Evolutionary conservation across 2,329 filamentous ascomycete genomes (phyloP), one percentile per base, ranked within the genome.

Genomic region (Aspergillus unguis): DNA sequence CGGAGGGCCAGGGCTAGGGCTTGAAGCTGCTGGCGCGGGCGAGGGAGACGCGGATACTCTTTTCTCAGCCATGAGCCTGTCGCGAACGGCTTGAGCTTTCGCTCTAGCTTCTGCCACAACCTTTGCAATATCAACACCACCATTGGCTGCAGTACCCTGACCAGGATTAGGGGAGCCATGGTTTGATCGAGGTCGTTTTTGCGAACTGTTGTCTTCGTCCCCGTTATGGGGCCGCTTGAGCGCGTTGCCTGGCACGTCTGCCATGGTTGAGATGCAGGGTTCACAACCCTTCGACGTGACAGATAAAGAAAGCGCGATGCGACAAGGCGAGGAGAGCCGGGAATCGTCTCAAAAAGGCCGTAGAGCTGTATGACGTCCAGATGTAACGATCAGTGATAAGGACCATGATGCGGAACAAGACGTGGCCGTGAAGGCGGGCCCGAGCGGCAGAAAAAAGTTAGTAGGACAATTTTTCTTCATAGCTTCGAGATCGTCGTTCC

Each of bases 221-320:
- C 75, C 73, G 45, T 75, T 71, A 64, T 76, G 74, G 70, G 74
- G 73, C 59, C 77, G 70, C 68, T 79, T 79, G 62, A 79, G 69
- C 60, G 69, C 60, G 58, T 70, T 75, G 56, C 66, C 65, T 46
- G 72, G 68, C 54, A 65, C 53, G 59, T 77, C 74, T 52, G 74
- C 70, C 75, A 77, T 78, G 51, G 54, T 49, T 28, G 53, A 44
- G 29, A 44, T 35, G 11, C 40, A 45, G 33, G 32, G 38, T 37
- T 35, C 46, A 44, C 40, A 44, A 59, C 50, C 53, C 57, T 56
- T 54, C 57, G 28, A 40, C 48, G 41, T 46, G 28, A 29, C 51
- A 37, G 35, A 36, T 44, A 35, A 28, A 44, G 29, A 6, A 44
- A 42, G 36, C 52, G 44, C 44, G 23, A 47, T 35, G 29, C 23